Evolutionary conservation across 331 rosid genomes (phyloP).

Genomic region (Quercus phellos): DNA sequence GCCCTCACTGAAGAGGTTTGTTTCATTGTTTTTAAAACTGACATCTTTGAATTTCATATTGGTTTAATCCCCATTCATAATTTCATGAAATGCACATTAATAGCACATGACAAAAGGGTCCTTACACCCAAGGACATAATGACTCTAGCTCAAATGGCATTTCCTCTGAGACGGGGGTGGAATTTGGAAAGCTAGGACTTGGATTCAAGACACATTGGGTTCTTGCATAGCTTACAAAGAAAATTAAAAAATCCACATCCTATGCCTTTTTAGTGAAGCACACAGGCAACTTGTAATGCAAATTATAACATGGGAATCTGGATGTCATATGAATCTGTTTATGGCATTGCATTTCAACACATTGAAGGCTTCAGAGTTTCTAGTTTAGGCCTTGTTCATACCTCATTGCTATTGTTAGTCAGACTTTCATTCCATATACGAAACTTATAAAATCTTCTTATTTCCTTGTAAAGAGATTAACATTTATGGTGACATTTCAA

Average conservation of each 20-base stretch:
- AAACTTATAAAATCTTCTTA: neutral
- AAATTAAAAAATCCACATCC: neutral
- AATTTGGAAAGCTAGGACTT: too few species aligned
- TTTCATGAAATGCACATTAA: neutral
- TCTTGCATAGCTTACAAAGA: too few species aligned
- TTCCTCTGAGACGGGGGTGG: neutral
- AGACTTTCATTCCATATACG: neutral
- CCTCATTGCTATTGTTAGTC: neutral
- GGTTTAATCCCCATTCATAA: neutral
- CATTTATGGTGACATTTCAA: neutral
- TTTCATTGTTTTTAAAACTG: conserved; percentile 5
- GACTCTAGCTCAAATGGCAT: neutral
- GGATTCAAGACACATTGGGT: too few species aligned
- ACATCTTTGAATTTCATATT: neutral
- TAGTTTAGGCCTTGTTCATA: neutral
- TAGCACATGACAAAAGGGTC: too few species aligned
- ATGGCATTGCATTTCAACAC: neutral
- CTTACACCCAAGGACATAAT: neutral
- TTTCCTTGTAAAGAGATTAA: neutral
- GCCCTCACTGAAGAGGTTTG: conserved; percentile 83
- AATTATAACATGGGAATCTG: neutral
- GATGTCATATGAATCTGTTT: neutral
- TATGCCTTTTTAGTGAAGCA: neutral
- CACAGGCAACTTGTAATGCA: neutral
- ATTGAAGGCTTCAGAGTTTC: neutral